These are phyloP conservation scores for Scheffersomyces ergatensis DNA, from an alignment of 805 yeast species.

Conservation along the genomic window DNA sequence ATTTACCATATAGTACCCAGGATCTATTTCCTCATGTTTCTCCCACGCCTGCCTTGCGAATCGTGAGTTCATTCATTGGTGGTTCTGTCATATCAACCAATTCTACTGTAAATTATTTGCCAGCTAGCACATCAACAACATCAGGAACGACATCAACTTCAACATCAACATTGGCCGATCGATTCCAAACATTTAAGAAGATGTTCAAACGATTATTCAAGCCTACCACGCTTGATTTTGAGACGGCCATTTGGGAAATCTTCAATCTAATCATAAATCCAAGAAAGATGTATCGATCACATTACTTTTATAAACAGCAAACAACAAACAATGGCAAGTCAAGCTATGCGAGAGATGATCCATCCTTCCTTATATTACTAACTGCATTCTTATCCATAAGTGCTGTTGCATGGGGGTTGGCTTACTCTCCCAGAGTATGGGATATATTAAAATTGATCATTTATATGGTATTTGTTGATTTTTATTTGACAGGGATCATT, in stretches of 20 bases:
- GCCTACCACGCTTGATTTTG: conserved; percentile 85
- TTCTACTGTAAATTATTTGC: conserved; percentile 9
- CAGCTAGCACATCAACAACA: conserved; percentile 2
- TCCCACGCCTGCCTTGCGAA: conserved; percentile 13
- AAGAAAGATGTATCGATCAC: conserved; percentile 74
- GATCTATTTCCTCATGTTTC: conserved; percentile 36
- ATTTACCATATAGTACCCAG: conserved; percentile 41
- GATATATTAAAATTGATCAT: conserved; percentile 66
- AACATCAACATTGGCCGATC: conserved; percentile 3
- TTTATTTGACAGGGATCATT: conserved; percentile 64
- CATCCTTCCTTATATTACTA: conserved; percentile 75
- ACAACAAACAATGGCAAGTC: conserved; percentile 40
- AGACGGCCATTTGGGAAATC: conserved; percentile 92
- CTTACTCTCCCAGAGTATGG: conserved; percentile 62
- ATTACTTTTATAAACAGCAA: conserved; percentile 74
- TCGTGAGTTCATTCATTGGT: conserved; percentile 9
- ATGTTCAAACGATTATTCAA: conserved; percentile 44
- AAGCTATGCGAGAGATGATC: conserved; percentile 89
- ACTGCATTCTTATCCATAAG: conserved; percentile 64
- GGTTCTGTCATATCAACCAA: conserved; percentile 19
- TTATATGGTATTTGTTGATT: conserved; percentile 85
- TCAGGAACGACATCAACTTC: background rate
- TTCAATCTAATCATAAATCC: conserved; percentile 72
- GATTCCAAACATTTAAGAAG: conserved; percentile 21
- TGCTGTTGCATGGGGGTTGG: conserved; percentile 89